phyloP scores from a whole-genome alignment of 805 yeast species.

The Pichia ethanolica region DNA sequence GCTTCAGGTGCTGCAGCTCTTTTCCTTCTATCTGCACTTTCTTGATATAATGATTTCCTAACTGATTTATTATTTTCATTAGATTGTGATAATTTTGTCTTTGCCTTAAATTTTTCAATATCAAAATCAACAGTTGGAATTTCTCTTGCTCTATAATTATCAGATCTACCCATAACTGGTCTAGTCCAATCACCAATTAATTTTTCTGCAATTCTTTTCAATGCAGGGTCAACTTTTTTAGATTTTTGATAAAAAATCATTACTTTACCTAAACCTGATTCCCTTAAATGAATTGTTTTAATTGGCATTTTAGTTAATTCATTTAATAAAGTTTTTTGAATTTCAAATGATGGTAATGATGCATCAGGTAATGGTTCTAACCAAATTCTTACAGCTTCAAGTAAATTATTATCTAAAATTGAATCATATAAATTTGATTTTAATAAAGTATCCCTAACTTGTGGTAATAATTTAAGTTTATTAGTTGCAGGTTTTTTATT shows the following conservation, averaged over 20 bases:
- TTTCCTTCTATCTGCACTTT: constrained; percentile 83
- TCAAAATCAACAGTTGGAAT: constrained; percentile 66
- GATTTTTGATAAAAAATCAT: constrained; percentile 89
- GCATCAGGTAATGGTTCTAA: constrained; percentile 97
- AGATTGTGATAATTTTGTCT: constrained; percentile 29
- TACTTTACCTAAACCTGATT: constrained; percentile 90
- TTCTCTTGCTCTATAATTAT: constrained; percentile 83
- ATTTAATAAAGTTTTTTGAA: constrained; percentile 77
- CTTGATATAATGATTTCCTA: constrained; percentile 67
- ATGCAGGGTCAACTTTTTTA: constrained; percentile 76
- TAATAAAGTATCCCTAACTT: constrained; percentile 66
- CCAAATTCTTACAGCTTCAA: constrained; percentile 95
- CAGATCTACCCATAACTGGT: constrained; percentile 93
- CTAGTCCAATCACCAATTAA: constrained; percentile 97
- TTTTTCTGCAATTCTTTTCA: constrained; percentile 84
- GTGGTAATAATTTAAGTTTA: constrained; percentile 73
- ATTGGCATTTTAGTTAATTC: constrained; percentile 78
- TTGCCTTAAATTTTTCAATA: constrained; percentile 42
- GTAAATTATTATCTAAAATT: constrained; percentile 83
- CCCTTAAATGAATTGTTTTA: constrained; percentile 91
- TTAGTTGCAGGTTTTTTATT: constrained; percentile 64
- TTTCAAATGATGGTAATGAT: constrained; percentile 94
- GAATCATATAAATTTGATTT: constrained; percentile 86
- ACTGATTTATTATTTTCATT: constrained; percentile 22
- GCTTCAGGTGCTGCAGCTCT: constrained; percentile 96